A percentile compares a stretch with the other conserved stretches of the same genome.
Evolutionary conservation across 2,329 filamentous ascomycete genomes (phyloP).

Genomic region (Colletotrichum endophyticum): DNA sequence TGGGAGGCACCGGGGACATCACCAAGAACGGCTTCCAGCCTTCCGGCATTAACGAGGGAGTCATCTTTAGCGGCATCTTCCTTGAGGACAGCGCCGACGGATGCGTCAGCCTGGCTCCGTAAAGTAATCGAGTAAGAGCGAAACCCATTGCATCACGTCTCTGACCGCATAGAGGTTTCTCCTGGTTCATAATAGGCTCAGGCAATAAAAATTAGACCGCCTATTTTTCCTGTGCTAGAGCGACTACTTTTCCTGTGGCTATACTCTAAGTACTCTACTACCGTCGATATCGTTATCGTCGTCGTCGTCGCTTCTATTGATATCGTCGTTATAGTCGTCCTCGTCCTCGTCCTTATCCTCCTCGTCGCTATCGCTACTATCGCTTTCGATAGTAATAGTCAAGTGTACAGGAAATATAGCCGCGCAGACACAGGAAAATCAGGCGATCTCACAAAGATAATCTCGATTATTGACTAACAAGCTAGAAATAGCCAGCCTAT

Average conservation of each 20-base stretch:
- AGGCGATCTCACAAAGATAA: neutral
- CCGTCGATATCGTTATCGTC: too few relatives aligned
- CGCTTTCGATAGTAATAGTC: too few relatives aligned
- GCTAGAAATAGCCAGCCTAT: neutral
- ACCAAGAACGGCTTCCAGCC: constrained; percentile 53
- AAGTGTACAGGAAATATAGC: too few relatives aligned
- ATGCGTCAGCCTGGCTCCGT: constrained; percentile 14
- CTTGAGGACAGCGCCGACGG: constrained; percentile 50
- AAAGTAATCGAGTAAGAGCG: neutral
- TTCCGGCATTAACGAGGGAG: constrained; percentile 53
- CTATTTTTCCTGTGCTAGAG: too few relatives aligned
- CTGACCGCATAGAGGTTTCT: neutral
- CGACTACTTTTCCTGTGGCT: too few relatives aligned
- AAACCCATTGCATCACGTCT: neutral
- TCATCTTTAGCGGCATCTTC: constrained; percentile 59
- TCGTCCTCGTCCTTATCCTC: too few relatives aligned
- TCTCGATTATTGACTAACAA: neutral
- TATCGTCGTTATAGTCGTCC: too few relatives aligned
- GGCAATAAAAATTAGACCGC: neutral
- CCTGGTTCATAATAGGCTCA: neutral
- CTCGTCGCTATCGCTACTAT: too few relatives aligned
- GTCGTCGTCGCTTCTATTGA: too few relatives aligned
- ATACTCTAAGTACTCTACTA: too few relatives aligned
- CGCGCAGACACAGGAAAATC: too few relatives aligned
- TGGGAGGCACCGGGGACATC: constrained; percentile 44